phyloP scores from a whole-genome alignment of 306 rosid genomes.

The Malus sieversii region DNA sequence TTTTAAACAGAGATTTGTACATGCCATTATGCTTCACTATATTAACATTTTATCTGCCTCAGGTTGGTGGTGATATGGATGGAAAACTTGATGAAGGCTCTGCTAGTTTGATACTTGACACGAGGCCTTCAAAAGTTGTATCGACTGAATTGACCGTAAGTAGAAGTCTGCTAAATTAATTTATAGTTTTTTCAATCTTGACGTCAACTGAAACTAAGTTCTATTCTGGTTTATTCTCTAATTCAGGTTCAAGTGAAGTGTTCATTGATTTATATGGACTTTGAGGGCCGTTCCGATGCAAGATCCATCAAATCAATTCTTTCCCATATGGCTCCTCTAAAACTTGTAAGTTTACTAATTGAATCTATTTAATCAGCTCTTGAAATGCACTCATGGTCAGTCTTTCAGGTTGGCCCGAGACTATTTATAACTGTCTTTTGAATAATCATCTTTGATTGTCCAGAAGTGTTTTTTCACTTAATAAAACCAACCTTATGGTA shows the following conservation, averaged over 20 bases:
- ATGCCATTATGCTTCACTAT: neutral
- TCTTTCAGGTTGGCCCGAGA: neutral
- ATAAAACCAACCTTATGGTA: neutral
- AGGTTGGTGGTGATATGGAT: slow-evolving; percentile 75
- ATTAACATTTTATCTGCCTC: slow-evolving; percentile 21
- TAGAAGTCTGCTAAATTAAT: slow-evolving; percentile 14
- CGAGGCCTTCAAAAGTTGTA: slow-evolving; percentile 89
- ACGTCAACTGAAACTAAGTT: neutral
- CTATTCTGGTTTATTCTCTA: neutral
- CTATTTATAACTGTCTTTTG: neutral
- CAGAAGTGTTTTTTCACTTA: neutral
- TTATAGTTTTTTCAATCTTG: neutral
- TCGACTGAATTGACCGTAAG: slow-evolving; percentile 83
- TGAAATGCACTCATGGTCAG: neutral
- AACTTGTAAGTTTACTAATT: slow-evolving; percentile 49
- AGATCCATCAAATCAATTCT: slow-evolving; percentile 87
- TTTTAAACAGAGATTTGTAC: neutral
- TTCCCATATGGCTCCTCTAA: slow-evolving; percentile 91
- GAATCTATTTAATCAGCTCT: neutral
- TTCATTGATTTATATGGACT: slow-evolving; percentile 77
- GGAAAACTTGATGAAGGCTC: slow-evolving; percentile 82
- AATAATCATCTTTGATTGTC: neutral
- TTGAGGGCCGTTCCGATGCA: slow-evolving; percentile 95
- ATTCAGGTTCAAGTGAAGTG: slow-evolving; percentile 84
- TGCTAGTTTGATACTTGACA: slow-evolving; percentile 74